Conservation (phyloP, 2,329 filamentous ascomycete species). For the Aspergillus brasiliensis region DNA sequence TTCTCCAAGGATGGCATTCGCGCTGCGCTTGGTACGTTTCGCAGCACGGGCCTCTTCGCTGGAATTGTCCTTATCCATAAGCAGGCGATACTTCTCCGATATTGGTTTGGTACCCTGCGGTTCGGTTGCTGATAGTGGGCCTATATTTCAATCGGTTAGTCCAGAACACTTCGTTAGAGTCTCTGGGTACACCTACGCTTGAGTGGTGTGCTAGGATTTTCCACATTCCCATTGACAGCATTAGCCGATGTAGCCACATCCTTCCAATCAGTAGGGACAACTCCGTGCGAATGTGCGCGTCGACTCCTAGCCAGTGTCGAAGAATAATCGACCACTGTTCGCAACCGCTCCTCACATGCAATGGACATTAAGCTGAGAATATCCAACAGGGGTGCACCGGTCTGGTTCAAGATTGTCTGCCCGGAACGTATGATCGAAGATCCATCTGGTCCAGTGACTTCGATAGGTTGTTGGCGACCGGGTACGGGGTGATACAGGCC, state of each 20-base stretch:
- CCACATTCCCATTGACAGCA: conserved; percentile 40
- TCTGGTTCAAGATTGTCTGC: conserved; percentile 72
- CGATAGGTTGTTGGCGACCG: conserved; percentile 46
- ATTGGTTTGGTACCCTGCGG: conserved; percentile 48
- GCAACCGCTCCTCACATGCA: conserved; percentile 76
- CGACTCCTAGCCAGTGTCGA: conserved; percentile 69
- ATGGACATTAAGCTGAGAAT: conserved; percentile 82
- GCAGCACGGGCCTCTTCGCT: conserved; percentile 71
- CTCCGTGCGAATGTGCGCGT: conserved; percentile 76
- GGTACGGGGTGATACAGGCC: conserved; percentile 52
- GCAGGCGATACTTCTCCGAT: conserved; percentile 58
- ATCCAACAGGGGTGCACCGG: conserved; percentile 70
- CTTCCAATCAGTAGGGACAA: conserved; percentile 74
- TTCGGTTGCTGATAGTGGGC: conserved; percentile 41
- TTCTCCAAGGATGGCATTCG: conserved; percentile 56
- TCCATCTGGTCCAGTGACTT: conserved; percentile 63
- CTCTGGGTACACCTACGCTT: conserved; percentile 40
- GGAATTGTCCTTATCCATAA: conserved; percentile 67
- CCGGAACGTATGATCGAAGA: conserved; percentile 64
- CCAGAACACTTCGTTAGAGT: neutral
- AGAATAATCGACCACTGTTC: conserved; percentile 76
- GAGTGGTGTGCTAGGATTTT: conserved; percentile 35
- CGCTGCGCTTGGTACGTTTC: conserved; percentile 66
- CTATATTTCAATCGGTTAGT: conserved; percentile 29
- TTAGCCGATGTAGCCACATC: conserved; percentile 60